These are phyloP conservation scores for Talaromyces ruber DNA, from an alignment of 495 filamentous ascomycete species.

Conservation along the genomic window DNA sequence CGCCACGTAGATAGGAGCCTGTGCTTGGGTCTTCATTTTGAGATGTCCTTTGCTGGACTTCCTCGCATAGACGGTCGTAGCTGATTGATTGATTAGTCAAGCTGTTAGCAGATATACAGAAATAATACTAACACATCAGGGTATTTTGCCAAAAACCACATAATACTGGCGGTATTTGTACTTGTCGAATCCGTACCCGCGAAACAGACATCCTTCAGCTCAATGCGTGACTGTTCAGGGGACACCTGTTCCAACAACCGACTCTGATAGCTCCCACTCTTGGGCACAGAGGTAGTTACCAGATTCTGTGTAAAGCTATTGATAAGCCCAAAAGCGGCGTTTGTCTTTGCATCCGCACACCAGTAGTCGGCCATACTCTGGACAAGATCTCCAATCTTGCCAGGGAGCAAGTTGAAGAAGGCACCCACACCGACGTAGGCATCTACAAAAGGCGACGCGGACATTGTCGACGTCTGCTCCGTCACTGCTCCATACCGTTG, in stretches of 20 bases:
- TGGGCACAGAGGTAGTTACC: slow-evolving; percentile 15
- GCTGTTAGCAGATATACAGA: background rate
- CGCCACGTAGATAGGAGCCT: slow-evolving; percentile 31
- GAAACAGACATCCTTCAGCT: slow-evolving; percentile 29
- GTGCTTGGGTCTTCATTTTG: slow-evolving; percentile 20
- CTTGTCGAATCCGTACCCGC: slow-evolving; percentile 35
- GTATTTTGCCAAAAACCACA: slow-evolving; percentile 28
- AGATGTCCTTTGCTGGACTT: slow-evolving; percentile 16
- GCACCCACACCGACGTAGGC: slow-evolving; percentile 40
- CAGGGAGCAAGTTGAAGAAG: slow-evolving; percentile 34
- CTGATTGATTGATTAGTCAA: slow-evolving; percentile 10
- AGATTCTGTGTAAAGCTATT: slow-evolving; percentile 28
- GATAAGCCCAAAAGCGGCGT: slow-evolving; percentile 23
- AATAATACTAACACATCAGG: slow-evolving; percentile 30
- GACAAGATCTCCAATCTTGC: slow-evolving; percentile 23
- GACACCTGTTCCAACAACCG: slow-evolving; percentile 34
- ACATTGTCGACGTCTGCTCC: slow-evolving; percentile 21
- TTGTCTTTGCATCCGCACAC: slow-evolving; percentile 15
- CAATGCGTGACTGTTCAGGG: slow-evolving; percentile 30
- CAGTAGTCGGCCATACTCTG: slow-evolving; percentile 20
- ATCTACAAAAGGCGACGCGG: slow-evolving; percentile 30
- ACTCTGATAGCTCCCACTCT: slow-evolving; percentile 34
- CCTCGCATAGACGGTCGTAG: slow-evolving; percentile 24
- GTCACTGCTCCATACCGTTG: slow-evolving; percentile 30
- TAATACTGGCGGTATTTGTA: slow-evolving; percentile 36